These are phyloP conservation scores for Debaryomyces robertsiae DNA, from an alignment of 1,139 yeast species.

Conservation along the genomic window DNA sequence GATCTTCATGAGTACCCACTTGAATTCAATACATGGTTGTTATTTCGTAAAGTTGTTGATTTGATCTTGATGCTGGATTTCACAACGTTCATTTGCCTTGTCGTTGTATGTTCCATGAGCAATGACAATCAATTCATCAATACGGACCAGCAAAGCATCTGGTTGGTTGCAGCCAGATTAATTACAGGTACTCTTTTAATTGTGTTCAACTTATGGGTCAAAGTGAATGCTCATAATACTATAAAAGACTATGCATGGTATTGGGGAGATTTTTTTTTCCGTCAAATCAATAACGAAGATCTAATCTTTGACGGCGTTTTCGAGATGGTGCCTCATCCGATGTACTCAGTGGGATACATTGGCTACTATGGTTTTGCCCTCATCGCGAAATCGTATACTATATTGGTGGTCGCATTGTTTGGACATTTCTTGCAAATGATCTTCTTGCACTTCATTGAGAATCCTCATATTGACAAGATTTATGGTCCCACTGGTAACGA, in stretches of 20 bases:
- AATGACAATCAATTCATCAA: slow-evolving; percentile 44
- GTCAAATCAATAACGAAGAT: slow-evolving; percentile 72
- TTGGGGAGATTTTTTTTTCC: slow-evolving; percentile 92
- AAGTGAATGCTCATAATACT: slow-evolving; percentile 84
- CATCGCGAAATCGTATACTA: slow-evolving; percentile 74
- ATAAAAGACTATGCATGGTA: slow-evolving; percentile 94
- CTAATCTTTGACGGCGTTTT: slow-evolving; percentile 88
- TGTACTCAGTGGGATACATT: slow-evolving; percentile 88
- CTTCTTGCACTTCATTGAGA: slow-evolving; percentile 76
- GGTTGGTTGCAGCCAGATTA: slow-evolving; percentile 42
- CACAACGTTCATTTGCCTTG: slow-evolving; percentile 72
- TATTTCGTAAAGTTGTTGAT: slow-evolving; percentile 80
- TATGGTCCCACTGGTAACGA: slow-evolving; percentile 55
- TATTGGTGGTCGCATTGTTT: slow-evolving; percentile 67
- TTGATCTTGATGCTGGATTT: slow-evolving; percentile 86
- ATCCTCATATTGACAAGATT: slow-evolving; percentile 85
- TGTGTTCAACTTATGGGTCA: slow-evolving; percentile 81
- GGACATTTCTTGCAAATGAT: slow-evolving; percentile 84
- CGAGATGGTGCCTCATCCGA: slow-evolving; percentile 91
- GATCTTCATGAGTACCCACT: slow-evolving; percentile 57
- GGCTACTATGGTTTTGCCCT: slow-evolving; percentile 87
- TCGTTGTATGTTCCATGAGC: slow-evolving; percentile 56
- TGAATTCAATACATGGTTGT: slow-evolving; percentile 83
- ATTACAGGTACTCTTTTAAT: slow-evolving; percentile 52
- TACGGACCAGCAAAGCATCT: slow-evolving; percentile 29